Evolutionary conservation across 441 rosid genomes (phyloP), one percentile per base, ranked within the genome.

Genomic region (Gossypium trilobum): DNA sequence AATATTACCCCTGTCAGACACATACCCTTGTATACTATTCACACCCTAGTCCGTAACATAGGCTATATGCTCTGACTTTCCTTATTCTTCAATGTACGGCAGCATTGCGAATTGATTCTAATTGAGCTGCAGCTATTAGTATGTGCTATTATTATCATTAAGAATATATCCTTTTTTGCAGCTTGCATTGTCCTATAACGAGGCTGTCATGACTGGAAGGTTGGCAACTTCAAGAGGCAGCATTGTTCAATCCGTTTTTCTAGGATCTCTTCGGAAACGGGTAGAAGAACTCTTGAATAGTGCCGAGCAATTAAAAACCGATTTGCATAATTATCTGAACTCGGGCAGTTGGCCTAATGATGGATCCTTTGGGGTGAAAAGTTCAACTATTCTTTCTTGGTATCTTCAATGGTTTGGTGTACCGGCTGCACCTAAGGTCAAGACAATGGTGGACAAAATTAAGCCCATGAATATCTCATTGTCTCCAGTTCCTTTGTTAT

Each of bases 361-460:
- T n/a, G 29, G 29, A 25, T 25, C 84, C 62, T 14, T 3, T 8
- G 27, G 50, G 5, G 68, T 63, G 27, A 63, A 63, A 23, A 23
- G 25, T 23, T 23, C 68, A 17, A 14, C 51, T 36, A 5, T 62
- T 10, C 68, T 62, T 63, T 78, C 82, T 29, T 88, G 98, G 98
- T 90, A 92, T 82, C 85, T 95, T 17, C 89, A 85, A 75, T 91
- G 96, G 98, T 89, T 78, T 68, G 84, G 86, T 2, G 81, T 93
- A 13, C 94, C 97, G 25, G 74, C 90, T 69, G 85, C 92, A 2
- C 76, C 87, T n/a, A 77, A 76, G 54, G 81, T 88, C 70, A 79
- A 83, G 83, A 77, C 78, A 67, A 81, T 81, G 0, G 72, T 78
- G 61, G 83, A 80, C 72, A 91, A 81, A 81, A 71, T 89, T 63